Evolutionary conservation across 1,284 basidiomycete species (phyloP), one percentile per base, ranked within the genome.

Genomic region (Pseudozyma sp.): DNA sequence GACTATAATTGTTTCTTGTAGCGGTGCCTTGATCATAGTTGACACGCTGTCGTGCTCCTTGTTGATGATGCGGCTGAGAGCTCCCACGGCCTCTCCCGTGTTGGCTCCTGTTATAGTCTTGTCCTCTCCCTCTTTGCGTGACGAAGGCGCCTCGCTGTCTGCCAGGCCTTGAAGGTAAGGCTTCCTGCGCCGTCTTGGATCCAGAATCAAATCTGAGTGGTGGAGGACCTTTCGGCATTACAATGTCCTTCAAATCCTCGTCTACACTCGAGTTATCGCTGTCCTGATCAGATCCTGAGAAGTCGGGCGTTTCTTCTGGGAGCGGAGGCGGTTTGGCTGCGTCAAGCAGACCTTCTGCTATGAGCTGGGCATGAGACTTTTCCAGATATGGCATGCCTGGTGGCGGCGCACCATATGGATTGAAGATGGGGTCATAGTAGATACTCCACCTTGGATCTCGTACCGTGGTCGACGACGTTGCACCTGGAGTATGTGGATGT

Each of bases 341-440:
- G 31, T 62, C 73, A 34, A 77, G 56, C 12, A 76, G 64, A 19
- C 73, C 73, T 59, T 76, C 73, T 2, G 54, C 54, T 0, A 76
- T 51, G 0, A 71, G 59, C 59, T 76, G 73, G 25, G 59, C 57
- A 31, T 76, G 56, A 5, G 73, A 58, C 48, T 76, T 88, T 83
- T 97, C 94, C 52, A 90, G 86, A 85, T 97, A 97, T 10, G 93
- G 94, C 94, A 97, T 93, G 9, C 95, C 95, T 10, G 95, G 95
- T 19, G 95, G 95, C 19, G 95, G 91, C n/a, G 94, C 93, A 31
- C 95, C 95, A 83, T 89, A 95, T 8, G 94, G 94, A 84, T 98
- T 98, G 89, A 96, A 92, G 54, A 94, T 89, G 39, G 92, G 89
- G 79, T 98, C 93, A 85, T 94, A 97, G 85, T 97, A 97, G 45